phyloP scores from a whole-genome alignment of 2,329 filamentous ascomycete species.

The Drechslera avenae region DNA sequence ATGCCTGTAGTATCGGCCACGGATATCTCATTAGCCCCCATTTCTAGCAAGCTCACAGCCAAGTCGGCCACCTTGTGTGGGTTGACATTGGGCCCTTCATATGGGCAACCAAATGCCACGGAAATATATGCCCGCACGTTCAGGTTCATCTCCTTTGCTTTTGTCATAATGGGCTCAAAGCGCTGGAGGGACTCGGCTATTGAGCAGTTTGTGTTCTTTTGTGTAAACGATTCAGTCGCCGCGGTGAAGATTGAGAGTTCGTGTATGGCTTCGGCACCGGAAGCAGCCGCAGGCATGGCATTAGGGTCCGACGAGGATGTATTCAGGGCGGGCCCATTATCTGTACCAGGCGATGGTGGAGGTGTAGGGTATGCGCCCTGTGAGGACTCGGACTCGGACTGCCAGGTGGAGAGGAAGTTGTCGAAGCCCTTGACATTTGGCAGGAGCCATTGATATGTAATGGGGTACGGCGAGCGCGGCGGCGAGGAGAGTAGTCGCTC shows the following conservation, averaged over 20 bases:
- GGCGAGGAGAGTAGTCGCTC: slow-evolving; percentile 67
- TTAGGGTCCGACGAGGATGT: slow-evolving; percentile 52
- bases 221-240: slow-evolving; percentile 79
- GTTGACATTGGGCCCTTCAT: slow-evolving; percentile 66
- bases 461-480: slow-evolving; percentile 58
- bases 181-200: slow-evolving; percentile 73
- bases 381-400: slow-evolving; percentile 45
- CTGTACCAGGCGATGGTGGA: slow-evolving; percentile 44
- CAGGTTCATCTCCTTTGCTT: slow-evolving; percentile 67
- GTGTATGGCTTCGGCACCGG: slow-evolving; percentile 43
- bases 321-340: slow-evolving; percentile 49
- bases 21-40: slow-evolving; percentile 89
- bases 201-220: slow-evolving; percentile 81
- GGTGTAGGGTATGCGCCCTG: slow-evolving; percentile 58
- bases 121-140: slow-evolving; percentile 79
- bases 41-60: slow-evolving; percentile 71
- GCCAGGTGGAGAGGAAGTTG: slow-evolving; percentile 62
- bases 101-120: slow-evolving; percentile 76
- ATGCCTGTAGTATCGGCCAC: slow-evolving; percentile 91
- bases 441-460: slow-evolving; percentile 80
- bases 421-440: slow-evolving; percentile 76
- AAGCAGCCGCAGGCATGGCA: slow-evolving; percentile 46
- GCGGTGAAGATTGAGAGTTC: slow-evolving; percentile 82
- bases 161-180: slow-evolving; percentile 72
- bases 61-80: slow-evolving; percentile 66